Evolutionary conservation across 257 asterid genomes (phyloP).

Genomic region (Osmanthus fragrans): DNA sequence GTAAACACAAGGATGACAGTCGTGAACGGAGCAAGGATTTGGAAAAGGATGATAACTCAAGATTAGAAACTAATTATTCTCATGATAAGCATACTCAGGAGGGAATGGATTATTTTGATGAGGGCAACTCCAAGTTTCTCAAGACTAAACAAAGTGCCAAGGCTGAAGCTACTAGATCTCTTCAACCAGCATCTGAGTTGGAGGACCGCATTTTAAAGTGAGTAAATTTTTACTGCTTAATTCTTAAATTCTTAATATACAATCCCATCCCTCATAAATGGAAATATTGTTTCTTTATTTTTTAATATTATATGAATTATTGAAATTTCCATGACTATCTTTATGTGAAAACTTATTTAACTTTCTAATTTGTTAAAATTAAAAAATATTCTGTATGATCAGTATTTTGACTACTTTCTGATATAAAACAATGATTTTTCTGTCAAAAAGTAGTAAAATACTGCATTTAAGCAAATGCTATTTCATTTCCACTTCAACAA

Average conservation of each 20-base stretch:
- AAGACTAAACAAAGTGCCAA: conserved; percentile 38
- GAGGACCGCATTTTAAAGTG: conserved; percentile 76
- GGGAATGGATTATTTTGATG: conserved; percentile 32
- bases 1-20: conserved; percentile 59
- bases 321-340: too few relatives aligned
- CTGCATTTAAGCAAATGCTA: conserved; percentile 4
- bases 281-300: background rate
- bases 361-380: background rate
- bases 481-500: background rate
- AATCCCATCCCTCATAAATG: background rate
- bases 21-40: conserved; percentile 49
- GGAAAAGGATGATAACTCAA: conserved; percentile 44
- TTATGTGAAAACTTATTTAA: background rate
- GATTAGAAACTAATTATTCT: conserved; percentile 31
- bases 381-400: background rate
- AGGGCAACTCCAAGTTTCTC: conserved; percentile 34
- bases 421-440: background rate
- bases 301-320: too few relatives aligned
- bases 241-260: conserved; percentile 6
- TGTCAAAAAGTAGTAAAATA: background rate
- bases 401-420: background rate
- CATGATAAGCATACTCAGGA: conserved; percentile 33
- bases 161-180: conserved; percentile 36
- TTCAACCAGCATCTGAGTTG: conserved; percentile 44
- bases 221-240: conserved; percentile 31